Evolutionary conservation across 2,329 filamentous ascomycete genomes (phyloP), one percentile per base, ranked within the genome.

Genomic region (Aspergillus sojae): DNA sequence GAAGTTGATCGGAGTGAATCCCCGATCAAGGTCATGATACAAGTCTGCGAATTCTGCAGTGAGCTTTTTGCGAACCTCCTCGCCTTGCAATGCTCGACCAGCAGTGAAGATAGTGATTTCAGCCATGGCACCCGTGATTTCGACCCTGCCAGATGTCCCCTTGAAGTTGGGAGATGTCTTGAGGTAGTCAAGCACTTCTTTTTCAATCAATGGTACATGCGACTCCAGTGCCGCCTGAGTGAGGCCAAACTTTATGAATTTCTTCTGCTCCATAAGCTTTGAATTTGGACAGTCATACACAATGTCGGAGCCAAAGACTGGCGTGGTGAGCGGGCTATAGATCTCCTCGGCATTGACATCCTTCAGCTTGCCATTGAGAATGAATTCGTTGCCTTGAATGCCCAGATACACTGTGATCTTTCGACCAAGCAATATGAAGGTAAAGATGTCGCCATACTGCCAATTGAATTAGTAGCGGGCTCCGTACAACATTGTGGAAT

Each of bases 191-290:
- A 68, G 62, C 12, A 72, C 85, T 68, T 87, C 82, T 66, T 91
- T 88, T 78, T 96, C 93, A 74, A 96, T 94, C 73, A 96, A 87
- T 62, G 87, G 88, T 34, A 96, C 91, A 78, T 96, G 94, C 53
- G 86, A 87, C 68, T 82, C 82, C 60, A 89, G 83, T 21, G 87
- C 85, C 30, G 85, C 82, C 66, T 84, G 80, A 2, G 86, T 89
- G 64, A 89, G 82, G 34, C 87, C 87, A 67, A 85, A 89, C 71
- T 89, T 89, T 80, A 89, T 83, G 69, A 89, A 89, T 74, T 95
- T 95, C 84, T 96, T 96, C 84, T 96, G 93, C 82, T 96, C 93
- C 92, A 96, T 96, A 74, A 96, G 86, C 82, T 96, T 96, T 61
- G 91, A 85, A 74, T 96, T 96, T 36, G 93, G 92, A 79, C 92